Base-by-base conservation (phyloP, 148 eudicot species). In the Polygonum maritimum region DNA sequence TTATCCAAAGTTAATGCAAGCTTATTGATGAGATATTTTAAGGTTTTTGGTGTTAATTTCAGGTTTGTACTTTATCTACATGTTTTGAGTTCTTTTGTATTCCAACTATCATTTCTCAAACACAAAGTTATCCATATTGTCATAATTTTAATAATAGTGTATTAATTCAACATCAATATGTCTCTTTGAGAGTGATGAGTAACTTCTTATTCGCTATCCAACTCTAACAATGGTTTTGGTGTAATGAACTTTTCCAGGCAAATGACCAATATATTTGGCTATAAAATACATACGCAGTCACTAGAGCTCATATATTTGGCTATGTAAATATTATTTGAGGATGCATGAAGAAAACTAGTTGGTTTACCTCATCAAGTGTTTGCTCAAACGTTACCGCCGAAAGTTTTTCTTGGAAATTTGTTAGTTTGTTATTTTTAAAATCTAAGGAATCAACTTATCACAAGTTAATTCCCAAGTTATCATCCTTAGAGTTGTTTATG, bases 261-360 rank as follows among this genome's bases (percentile, higher is more conserved):
- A 77, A 89, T 90, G 69, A 92, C 92, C 85, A 95, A 84, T 97
- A 92, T 92, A 83, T 95, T 95, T 39, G 99, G 99, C 99, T 67
- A 21, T 44, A 67, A 67, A 67, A 63, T 63, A 58, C 4, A 31
- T 62, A 2, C 69, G 18, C 6, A 55, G 31, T 21, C 31, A 60
- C 12, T 19, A 57, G 33, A 6, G 7, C 63, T 57, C 19, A 63
- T 33, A 67, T 35, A 65, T 21, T 4, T 2, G 26, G 4, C 71
- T 14, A 36, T 36, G 3, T 19, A 35, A 67, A 13, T 67, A 26
- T 67, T n/a, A 35, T 67, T 67, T 38, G 19, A 31, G 19, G 44
- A 35, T 60, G 26, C 35, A 60, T 21, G 16, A 35, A 65, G 71
- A 44, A 33, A 67, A 36, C 14, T 22, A 60, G 38, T 26, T 14